These are phyloP conservation scores for Kurtzmaniella quercitrusa DNA, from an alignment of 1,139 yeast species.

Conservation along the genomic window DNA sequence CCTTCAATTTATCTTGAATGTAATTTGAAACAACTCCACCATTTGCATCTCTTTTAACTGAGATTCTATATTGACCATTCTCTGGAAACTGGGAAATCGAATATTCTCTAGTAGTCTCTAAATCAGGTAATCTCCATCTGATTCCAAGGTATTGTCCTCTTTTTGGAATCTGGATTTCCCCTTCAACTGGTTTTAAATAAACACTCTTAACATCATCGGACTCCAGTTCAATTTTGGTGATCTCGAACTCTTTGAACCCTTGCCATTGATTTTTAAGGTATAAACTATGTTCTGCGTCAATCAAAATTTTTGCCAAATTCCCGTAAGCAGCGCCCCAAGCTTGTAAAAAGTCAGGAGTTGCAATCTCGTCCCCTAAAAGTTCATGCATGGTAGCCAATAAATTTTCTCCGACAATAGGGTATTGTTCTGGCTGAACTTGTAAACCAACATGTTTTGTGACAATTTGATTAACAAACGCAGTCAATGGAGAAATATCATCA, in stretches of 20 bases:
- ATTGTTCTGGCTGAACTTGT: constrained; percentile 58
- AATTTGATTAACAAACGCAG: constrained; percentile 55
- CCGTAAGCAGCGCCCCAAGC: constrained; percentile 72
- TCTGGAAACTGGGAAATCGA: constrained; percentile 38
- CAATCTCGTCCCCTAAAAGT: constrained; percentile 52
- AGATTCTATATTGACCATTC: constrained; percentile 43
- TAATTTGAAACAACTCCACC: constrained; percentile 52
- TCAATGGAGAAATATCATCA: constrained; percentile 52
- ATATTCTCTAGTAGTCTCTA: constrained; percentile 47
- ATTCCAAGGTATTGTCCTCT: constrained; percentile 65
- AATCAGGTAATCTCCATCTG: constrained; percentile 33
- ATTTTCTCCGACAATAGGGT: constrained; percentile 58
- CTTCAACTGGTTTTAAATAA: constrained; percentile 47
- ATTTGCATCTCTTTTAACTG: constrained; percentile 44
- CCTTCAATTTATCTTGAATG: constrained; percentile 45
- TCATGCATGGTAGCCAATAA: constrained; percentile 51
- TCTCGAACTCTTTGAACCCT: constrained; percentile 51
- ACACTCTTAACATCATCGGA: constrained; percentile 47
- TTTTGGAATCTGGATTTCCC: constrained; percentile 29
- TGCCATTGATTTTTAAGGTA: constrained; percentile 49
- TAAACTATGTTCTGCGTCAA: constrained; percentile 47
- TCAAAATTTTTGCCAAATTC: constrained; percentile 58
- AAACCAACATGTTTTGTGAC: constrained; percentile 66
- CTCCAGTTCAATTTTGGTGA: constrained; percentile 41
- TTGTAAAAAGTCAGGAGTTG: constrained; percentile 50